phyloP scores from a whole-genome alignment of 768 basidiomycete species.

The Rhizopogon vinicolor region DNA sequence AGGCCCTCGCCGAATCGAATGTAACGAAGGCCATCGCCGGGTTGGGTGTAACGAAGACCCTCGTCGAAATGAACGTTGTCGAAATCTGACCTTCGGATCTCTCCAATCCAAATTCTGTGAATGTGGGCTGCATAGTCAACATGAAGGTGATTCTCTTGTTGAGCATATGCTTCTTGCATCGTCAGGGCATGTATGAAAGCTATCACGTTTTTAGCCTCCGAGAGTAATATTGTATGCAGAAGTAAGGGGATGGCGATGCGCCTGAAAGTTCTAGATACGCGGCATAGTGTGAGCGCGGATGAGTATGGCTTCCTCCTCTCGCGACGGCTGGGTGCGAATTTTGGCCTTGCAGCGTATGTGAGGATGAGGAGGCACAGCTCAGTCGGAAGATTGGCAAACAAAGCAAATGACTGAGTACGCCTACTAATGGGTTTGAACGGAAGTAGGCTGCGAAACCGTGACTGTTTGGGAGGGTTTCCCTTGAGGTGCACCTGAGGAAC shows the following conservation, averaged over 20 bases:
- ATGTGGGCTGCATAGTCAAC: constrained; percentile 29
- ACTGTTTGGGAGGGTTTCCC: no score
- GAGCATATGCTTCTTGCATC: constrained; percentile 15
- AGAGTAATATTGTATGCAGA: constrained; percentile 34
- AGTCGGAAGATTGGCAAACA: constrained; percentile 24
- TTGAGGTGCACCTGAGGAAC: no score
- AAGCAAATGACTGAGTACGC: background rate
- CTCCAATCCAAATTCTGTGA: constrained; percentile 31
- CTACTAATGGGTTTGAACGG: background rate
- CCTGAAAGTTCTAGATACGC: constrained; percentile 29
- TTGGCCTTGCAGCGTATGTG: constrained; percentile 15
- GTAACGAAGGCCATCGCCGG: no score
- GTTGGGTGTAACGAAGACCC: no score
- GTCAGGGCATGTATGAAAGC: constrained; percentile 30
- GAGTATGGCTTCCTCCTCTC: constrained; percentile 7
- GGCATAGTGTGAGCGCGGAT: constrained; percentile 26
- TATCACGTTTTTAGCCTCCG: background rate
- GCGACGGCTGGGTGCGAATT: background rate
- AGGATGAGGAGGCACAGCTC: constrained; percentile 34
- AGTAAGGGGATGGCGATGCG: constrained; percentile 33
- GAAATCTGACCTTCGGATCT: background rate
- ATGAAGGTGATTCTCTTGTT: constrained; percentile 16
- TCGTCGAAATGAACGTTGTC: background rate
- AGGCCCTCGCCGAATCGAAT: no score
- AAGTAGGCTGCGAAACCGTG: background rate